Evolutionary conservation across 768 basidiomycete genomes (phyloP), one percentile per base, ranked within the genome.

Genomic region (Suillus americanus): DNA sequence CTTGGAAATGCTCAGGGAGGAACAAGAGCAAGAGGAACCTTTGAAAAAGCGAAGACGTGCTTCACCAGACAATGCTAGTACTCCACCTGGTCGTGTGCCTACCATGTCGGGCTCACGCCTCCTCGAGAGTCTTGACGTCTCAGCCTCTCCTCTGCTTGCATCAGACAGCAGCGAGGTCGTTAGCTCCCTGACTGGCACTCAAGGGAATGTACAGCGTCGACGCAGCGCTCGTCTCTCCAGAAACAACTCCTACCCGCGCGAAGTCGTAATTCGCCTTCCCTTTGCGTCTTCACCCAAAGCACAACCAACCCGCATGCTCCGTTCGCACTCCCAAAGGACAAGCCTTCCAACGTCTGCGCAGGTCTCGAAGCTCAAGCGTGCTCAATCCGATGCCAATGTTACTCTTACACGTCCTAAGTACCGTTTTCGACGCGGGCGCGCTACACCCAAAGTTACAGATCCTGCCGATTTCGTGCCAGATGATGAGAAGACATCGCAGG

Each of bases 81-180:
- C 51, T 50, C 63, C 7, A 25, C 5, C 51, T 18, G 5, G 25
- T 4, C n/a, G 43, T 28, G 59, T 63, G 46, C 66, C 48, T 37
- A 66, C 51, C 3, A 50, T 13, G 8, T 53, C 51, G 43, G 62
- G 51, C 33, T 75, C 74, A 28, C 68, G 67, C 20, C 64, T 75
- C 40, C 61, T 75, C 30, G 74, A 75, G 65, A 61, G 74, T 20
- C 68, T 75, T 62, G 68, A 74, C 28, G 1, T 72, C 9, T 75
- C 74, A 2, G 73, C 64, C 5, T 75, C 74, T 4, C 66, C 68
- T 33, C 59, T 76, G 23, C 54, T 76, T 5, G 51, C 46, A 1
- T 57, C 28, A 23, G 65, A 67, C n/a, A 66, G 64, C 33, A 62
- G n/a, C 9, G 14, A 37, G 35, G 45, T n/a, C 8, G 14, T 16